Base-by-base conservation (phyloP, 306 rosid species). In the Ziziphus jujuba region DNA sequence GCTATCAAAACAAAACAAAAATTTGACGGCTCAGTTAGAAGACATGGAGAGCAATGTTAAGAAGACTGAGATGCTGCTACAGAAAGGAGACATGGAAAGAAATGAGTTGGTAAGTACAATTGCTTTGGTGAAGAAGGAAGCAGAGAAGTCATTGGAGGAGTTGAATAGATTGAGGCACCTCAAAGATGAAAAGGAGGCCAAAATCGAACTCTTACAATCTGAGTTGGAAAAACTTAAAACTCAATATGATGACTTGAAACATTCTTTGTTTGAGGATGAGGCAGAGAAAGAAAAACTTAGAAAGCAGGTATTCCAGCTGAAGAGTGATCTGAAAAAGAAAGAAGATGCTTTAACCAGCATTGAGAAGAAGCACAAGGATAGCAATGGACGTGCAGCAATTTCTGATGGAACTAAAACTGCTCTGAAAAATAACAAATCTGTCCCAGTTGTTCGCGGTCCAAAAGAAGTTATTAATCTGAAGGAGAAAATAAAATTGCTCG, bases 401-500 rank as follows among this genome's bases (percentile, higher is more conserved):
- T 69, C 74, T 10, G 81, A 84, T 49, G 91, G 85, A 78, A 56
- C 60, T 57, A 82, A 72, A 81, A 52, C 74, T 72, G 50, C 22
- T 69, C 70, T 54, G 17, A 84, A 75, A 77, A 86, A 76, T 74
- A 81, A 73, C 45, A 87, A 65, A 59, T 53, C 70, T 61, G 49
- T 74, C 69, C 59, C 90, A 23, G 67, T 57, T 62, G 77, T 83
- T 62, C 88, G 73, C 50, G 69, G 76, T 60, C 61, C 77, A 2
- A 90, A 84, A 75, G 98, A 90, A 78, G 81, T 83, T 67, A 68
- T 85, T 25, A 79, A 74, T 76, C 85, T 88, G 59, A 86, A 65
- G 83, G 95, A 87, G 79, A 95, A 71, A 80, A 80, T 84, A 73
- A 86, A 85, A 78, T 68, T 78, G 62, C 99, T 95, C 2, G 91